A percentile compares a stretch with the other conserved stretches of the same genome.
Evolutionary conservation across 2,329 filamentous ascomycete species (phyloP).

Genomic region (Dendrostoma leiphaemia): DNA sequence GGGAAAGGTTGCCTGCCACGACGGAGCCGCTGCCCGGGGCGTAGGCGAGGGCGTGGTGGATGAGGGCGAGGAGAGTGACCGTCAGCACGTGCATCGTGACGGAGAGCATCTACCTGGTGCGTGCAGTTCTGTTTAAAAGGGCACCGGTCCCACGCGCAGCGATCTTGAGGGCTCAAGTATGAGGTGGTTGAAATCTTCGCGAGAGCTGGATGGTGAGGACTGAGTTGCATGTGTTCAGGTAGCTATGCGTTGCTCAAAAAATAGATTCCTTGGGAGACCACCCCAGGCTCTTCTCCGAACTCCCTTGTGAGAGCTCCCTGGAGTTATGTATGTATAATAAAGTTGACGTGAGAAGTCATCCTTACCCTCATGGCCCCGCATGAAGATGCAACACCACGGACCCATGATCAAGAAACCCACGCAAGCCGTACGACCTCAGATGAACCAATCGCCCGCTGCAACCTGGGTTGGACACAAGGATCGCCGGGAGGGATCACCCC

Average conservation of each 20-base stretch:
- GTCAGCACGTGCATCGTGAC: not conserved
- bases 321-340: too few relatives aligned
- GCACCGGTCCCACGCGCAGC: too few relatives aligned
- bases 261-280: too few relatives aligned
- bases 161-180: too few relatives aligned
- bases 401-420: not conserved
- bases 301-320: too few relatives aligned
- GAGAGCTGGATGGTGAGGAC: too few relatives aligned
- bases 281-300: too few relatives aligned
- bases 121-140: too few relatives aligned
- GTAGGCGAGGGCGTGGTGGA: not conserved
- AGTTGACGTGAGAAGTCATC: too few relatives aligned
- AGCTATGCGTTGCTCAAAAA: too few relatives aligned
- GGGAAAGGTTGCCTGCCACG: not conserved
- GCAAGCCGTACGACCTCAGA: slow-evolving; percentile 3
- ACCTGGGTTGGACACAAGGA: not conserved
- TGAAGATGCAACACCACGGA: not conserved
- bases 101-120: not conserved
- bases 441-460: not conserved
- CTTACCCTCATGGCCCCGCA: not conserved
- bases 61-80: not conserved
- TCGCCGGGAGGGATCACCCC: not conserved
- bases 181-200: too few relatives aligned
- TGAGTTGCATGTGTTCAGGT: too few relatives aligned
- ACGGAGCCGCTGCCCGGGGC: not conserved